Base-by-base conservation (phyloP, 2,329 filamentous ascomycete species). In the Microcyclosporella mali region DNA sequence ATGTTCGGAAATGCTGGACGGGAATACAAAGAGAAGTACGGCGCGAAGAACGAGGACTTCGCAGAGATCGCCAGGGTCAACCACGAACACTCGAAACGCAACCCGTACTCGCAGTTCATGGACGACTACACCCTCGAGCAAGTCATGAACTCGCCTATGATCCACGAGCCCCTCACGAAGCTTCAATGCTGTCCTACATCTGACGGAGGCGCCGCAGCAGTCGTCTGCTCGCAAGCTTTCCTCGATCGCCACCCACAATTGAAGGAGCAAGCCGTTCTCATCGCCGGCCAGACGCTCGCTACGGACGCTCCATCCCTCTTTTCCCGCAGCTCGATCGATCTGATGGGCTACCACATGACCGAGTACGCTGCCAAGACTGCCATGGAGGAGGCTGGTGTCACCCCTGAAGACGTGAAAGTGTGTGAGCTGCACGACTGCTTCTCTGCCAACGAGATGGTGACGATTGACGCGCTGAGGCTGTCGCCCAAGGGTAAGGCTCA, bases 111-210 rank as follows among this genome's bases (percentile, higher is more conserved):
- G n/a, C 90, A 97, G 68, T 97, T 98, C 75, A 84, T 84, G 60
- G 80, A 94, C 60, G 86, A 90, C 63, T 97, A 97, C 72, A 85
- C 85, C 0, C 79, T 83, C 31, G 85, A 95, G 25, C 82, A 97
- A 67, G 75, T 97, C 63, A 67, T 87, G 61, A 72, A 82, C 29
- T 71, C 86, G 0, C 73, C 86, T 46, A 85, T 81, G 75, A 86
- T 97, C 66, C 81, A 87, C 69, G 79, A 80, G 52, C 90, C 90
- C 12, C 76, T 97, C 43, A 97, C 92, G 45, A 97, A 95, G 70
- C 81, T 97, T n/a, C 92, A 97, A 71, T 97, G 90, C 77, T 95
- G 90, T 69, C 90, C 92, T 1, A 97, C 90, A 1, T 94, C 88
- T 0, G 92, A 97, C 66, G 90, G 90, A 37, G 86, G 83, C 35